These are phyloP conservation scores for Cercospora brassicicola DNA, from an alignment of 2,329 filamentous ascomycete species.

Conservation along the genomic window DNA sequence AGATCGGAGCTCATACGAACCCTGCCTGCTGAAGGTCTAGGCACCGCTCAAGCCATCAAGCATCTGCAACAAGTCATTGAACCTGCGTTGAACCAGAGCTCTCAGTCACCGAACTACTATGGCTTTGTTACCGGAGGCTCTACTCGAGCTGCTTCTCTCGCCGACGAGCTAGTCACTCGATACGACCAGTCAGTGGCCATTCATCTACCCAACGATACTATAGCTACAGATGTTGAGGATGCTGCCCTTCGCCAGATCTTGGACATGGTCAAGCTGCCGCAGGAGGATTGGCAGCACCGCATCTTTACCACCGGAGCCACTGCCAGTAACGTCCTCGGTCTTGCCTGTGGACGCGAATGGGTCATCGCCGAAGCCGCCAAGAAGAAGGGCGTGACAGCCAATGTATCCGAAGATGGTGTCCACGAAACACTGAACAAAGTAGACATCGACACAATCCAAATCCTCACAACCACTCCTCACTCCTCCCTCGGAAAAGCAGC, in stretches of 20 bases:
- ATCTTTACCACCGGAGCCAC: conserved; percentile 78
- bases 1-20: conserved; percentile 40
- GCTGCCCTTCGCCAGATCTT: conserved; percentile 68
- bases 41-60: conserved; percentile 43
- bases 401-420: conserved; percentile 70
- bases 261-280: conserved; percentile 63
- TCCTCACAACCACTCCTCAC: conserved; percentile 79
- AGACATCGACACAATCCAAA: conserved; percentile 66
- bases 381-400: conserved; percentile 34
- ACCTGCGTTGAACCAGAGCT: conserved; percentile 62
- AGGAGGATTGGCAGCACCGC: conserved; percentile 64
- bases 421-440: conserved; percentile 64
- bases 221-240: conserved; percentile 75
- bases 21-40: conserved; percentile 46
- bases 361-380: conserved; percentile 53
- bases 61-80: conserved; percentile 51
- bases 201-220: conserved; percentile 73
- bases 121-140: conserved; percentile 84
- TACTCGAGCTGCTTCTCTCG: conserved; percentile 75
- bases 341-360: conserved; percentile 70
- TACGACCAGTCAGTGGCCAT: conserved; percentile 84
- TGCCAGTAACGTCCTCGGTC: conserved; percentile 63
- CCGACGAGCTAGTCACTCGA: conserved; percentile 78
- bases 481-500: conserved; percentile 84
- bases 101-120: conserved; percentile 70